Conservation (phyloP, 371 early-diverging fungal species). For the Haplosporangium sp. region DNA sequence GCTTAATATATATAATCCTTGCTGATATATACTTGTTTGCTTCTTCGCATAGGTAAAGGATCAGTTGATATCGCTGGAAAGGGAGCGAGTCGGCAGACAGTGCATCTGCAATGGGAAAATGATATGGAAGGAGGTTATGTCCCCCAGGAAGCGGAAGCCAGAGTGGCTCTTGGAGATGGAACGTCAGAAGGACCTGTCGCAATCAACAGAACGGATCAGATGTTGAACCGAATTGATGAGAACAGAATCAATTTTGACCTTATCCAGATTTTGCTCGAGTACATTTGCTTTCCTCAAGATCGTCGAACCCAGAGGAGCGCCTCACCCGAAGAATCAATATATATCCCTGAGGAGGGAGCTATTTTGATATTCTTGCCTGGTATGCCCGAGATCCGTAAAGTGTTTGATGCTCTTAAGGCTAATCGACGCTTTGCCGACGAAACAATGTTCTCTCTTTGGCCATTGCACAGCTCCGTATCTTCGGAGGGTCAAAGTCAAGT, state of each 20-base stretch:
- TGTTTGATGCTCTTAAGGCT: constrained; percentile 67
- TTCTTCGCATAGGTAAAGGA: constrained; percentile 55
- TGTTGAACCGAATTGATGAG: constrained; percentile 70
- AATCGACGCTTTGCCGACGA: constrained; percentile 61
- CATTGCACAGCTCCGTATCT: constrained; percentile 85
- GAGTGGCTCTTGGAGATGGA: constrained; percentile 25
- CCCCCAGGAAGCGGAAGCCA: constrained; percentile 36
- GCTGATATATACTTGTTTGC: background rate
- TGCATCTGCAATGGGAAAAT: constrained; percentile 63
- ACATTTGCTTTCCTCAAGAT: constrained; percentile 62
- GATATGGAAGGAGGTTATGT: constrained; percentile 39
- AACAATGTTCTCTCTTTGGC: constrained; percentile 68
- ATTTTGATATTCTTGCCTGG: constrained; percentile 93
- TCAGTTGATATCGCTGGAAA: constrained; percentile 60
- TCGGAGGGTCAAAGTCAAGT: constrained; percentile 77
- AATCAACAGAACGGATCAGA: constrained; percentile 59
- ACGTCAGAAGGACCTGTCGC: constrained; percentile 45
- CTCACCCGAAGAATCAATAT: constrained; percentile 11
- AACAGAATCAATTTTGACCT: constrained; percentile 80
- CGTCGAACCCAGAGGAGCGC: constrained; percentile 20
- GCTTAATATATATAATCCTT: too few species aligned
- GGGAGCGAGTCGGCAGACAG: constrained; percentile 61
- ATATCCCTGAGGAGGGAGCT: constrained; percentile 74
- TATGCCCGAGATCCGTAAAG: constrained; percentile 79
- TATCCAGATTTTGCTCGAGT: constrained; percentile 69